A percentile compares a stretch with the other conserved stretches of the same genome.
Evolutionary conservation across 2,329 filamentous ascomycete genomes (phyloP).

Genomic region (Torrubiella hemipterigena): DNA sequence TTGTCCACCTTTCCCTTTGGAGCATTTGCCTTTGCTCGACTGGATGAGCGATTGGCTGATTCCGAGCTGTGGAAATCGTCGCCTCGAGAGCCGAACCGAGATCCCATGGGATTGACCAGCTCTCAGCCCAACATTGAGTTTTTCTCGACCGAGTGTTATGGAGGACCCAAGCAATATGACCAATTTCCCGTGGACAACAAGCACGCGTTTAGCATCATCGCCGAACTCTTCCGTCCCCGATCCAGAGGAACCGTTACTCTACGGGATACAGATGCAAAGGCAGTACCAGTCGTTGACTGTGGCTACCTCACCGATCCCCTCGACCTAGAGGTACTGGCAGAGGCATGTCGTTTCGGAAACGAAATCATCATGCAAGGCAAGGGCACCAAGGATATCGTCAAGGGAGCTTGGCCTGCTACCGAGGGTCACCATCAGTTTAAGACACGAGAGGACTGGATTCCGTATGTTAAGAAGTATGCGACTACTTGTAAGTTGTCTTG

Average conservation of each 20-base stretch:
- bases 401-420: constrained; percentile 45
- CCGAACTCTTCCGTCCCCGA: constrained; percentile 43
- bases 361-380: constrained; percentile 46
- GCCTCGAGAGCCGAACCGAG: constrained; percentile 34
- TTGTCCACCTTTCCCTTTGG: constrained; percentile 53
- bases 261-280: constrained; percentile 30
- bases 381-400: constrained; percentile 46
- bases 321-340: constrained; percentile 45
- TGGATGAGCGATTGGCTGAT: constrained; percentile 45
- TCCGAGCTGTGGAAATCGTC: constrained; percentile 42
- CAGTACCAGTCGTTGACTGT: constrained; percentile 45
- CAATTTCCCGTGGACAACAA: constrained; percentile 40
- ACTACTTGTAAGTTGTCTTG: constrained; percentile 38
- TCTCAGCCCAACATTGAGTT: constrained; percentile 50
- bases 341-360: constrained; percentile 46
- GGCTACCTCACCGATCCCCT: constrained; percentile 45
- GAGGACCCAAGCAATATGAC: constrained; percentile 44
- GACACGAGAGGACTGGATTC: constrained; percentile 44
- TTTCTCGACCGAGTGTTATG: constrained; percentile 51
- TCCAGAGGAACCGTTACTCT: constrained; percentile 44
- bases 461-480: constrained; percentile 44
- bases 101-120: constrained; percentile 48
- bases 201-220: constrained; percentile 45
- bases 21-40: constrained; percentile 47
- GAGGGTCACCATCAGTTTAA: constrained; percentile 38